A percentile compares a stretch with the other conserved stretches of the same genome.
These are phyloP conservation scores for Ogataea methanolica DNA, from an alignment of 805 yeast genomes.

Conservation along the genomic window DNA sequence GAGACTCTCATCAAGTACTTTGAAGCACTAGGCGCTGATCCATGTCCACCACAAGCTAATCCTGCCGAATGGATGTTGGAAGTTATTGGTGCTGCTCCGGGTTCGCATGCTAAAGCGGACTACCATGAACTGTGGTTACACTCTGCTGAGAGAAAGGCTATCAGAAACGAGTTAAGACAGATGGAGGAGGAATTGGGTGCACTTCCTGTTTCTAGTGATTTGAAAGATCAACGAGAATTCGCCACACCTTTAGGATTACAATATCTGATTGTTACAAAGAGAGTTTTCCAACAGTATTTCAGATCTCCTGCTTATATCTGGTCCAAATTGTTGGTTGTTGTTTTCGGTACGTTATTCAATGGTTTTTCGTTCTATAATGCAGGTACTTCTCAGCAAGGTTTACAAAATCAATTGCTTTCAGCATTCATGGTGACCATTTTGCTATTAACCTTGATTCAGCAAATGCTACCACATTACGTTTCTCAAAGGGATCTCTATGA, in stretches of 20 bases:
- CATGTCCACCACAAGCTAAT: constrained; percentile 55
- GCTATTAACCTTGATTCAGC: constrained; percentile 47
- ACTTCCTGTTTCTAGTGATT: constrained; percentile 28
- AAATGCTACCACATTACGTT: constrained; percentile 55
- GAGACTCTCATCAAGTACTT: too few species aligned
- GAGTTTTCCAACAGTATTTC: constrained; percentile 61
- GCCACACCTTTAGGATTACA: constrained; percentile 42
- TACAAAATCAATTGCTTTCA: constrained; percentile 78
- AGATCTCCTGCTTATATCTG: constrained; percentile 54
- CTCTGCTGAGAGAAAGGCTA: constrained; percentile 56
- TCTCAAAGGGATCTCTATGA: constrained; percentile 63
- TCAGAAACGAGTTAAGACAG: constrained; percentile 52
- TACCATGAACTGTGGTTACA: constrained; percentile 74
- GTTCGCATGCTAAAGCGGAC: constrained; percentile 67
- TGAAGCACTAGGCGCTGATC: too few species aligned
- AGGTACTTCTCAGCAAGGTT: constrained; percentile 49
- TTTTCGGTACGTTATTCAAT: constrained; percentile 49
- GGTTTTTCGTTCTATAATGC: constrained; percentile 68
- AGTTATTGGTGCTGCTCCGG: constrained; percentile 80
- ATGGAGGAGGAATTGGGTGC: constrained; percentile 59
- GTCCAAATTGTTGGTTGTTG: constrained; percentile 49
- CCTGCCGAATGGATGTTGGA: constrained; percentile 94
- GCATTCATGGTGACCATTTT: constrained; percentile 58
- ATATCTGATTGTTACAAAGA: constrained; percentile 38
- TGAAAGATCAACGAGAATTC: constrained; percentile 34